phyloP scores from a whole-genome alignment of 306 rosid species.

The Prunus persica region DNA sequence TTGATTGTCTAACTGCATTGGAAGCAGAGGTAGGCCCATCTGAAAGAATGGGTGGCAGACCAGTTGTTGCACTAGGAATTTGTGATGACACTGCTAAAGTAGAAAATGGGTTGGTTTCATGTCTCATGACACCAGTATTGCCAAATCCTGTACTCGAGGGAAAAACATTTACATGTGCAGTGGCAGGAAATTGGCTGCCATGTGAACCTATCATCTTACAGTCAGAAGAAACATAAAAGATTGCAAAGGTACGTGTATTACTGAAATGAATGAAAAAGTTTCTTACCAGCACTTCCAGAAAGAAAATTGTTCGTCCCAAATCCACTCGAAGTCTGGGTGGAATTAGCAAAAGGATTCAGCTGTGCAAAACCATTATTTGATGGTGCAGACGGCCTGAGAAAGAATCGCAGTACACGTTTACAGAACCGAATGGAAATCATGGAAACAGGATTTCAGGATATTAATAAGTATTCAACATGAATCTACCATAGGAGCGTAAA shows the following conservation, averaged over 20 bases:
- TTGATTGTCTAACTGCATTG: conserved; percentile 29
- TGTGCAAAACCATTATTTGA: conserved; percentile 31
- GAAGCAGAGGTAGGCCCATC: conserved; percentile 27
- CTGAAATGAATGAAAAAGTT: background rate
- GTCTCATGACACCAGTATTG: conserved; percentile 31
- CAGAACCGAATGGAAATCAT: background rate
- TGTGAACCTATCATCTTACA: conserved; percentile 16
- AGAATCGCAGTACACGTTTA: background rate
- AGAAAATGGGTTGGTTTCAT: conserved; percentile 33
- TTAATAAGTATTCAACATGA: background rate
- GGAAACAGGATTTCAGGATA: background rate
- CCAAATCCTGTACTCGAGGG: conserved; percentile 35
- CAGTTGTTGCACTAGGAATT: conserved; percentile 33
- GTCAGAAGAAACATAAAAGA: conserved; percentile 1
- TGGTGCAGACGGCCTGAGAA: conserved; percentile 55
- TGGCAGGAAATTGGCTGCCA: conserved; percentile 35
- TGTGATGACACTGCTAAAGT: conserved; percentile 27
- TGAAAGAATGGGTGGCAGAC: conserved; percentile 22
- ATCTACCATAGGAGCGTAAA: background rate
- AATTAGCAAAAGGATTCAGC: conserved; percentile 32
- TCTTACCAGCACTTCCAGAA: conserved; percentile 27
- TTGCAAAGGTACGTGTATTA: background rate
- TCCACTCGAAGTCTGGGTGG: conserved; percentile 21
- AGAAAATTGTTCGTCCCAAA: conserved; percentile 27
- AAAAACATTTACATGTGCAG: conserved; percentile 32